Base-by-base conservation (phyloP, 2,329 filamentous ascomycete genomes). In the Thielaviopsis populi region DNA sequence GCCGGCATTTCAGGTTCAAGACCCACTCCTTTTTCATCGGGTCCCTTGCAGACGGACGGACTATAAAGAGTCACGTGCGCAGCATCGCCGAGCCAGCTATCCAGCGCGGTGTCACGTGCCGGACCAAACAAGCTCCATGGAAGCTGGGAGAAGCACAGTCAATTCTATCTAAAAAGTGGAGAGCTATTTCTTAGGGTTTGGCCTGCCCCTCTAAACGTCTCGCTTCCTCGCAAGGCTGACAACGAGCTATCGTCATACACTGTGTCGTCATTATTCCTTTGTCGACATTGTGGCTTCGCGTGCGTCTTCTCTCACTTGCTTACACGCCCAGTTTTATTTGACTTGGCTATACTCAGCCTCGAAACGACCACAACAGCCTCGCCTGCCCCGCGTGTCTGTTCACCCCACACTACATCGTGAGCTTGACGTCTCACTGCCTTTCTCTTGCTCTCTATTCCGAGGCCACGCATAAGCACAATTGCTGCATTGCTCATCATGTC, bases 211-310 rank as follows among this genome's bases (percentile, higher is more conserved):
- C 33, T 22, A 42, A 43, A 11, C 59, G n/a, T 61, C 22, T 46
- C 17, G 3, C n/a, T 42, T 42, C 27, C 37, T 15, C 15, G 19
- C 54, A 63, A 63, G 62, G 62, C 62, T 63, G 61, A 33, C 62
- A 59, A 63, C 62, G 17, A 63, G 53, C 50, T 63, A 63, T 59
- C 62, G 62, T 48, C 62, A 63, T 59, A 27, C 19, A 15, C 46
- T 17, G 11, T 11, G 41, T 59, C 33, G 8, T 37, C 33, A 37
- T 37, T 8, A 37, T 37, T 13, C 1, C 17, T 37, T 5, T 8
- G 27, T 33, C 11, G 6, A 37, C 56, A 24, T 59, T 13, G 41
- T 59, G 2, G 10, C 15, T 33, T 24, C 10, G 13, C n/a, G 15
- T 15, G 1, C 19, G 1, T 22, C 30, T 30, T 27, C n/a, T 27